These are phyloP conservation scores for Symbiodinium pilosum DNA, from an alignment of 73 alveolate species.

Conservation along the genomic window DNA sequence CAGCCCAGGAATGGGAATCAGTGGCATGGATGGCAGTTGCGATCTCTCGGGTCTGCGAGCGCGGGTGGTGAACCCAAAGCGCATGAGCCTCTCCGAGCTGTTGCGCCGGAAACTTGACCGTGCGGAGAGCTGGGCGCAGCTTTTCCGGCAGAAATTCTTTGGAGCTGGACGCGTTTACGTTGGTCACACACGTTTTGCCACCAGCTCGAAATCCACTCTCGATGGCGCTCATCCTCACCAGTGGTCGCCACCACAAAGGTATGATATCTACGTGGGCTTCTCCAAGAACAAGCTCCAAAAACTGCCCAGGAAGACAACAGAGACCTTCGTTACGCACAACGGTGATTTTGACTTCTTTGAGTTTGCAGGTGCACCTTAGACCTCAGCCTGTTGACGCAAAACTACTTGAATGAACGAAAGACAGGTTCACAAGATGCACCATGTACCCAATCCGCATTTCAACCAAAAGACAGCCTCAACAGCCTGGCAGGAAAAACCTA, in stretches of 20 bases:
- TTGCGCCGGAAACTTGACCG: neutral
- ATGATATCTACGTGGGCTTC: neutral
- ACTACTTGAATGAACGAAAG: too few species aligned
- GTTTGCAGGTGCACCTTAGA: conserved; percentile 52
- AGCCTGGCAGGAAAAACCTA: neutral
- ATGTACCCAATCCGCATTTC: neutral
- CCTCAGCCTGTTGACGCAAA: too few species aligned
- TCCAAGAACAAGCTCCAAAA: neutral
- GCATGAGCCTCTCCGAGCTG: conserved; percentile 8
- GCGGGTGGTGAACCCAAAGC: conserved; percentile 53
- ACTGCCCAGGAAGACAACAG: neutral
- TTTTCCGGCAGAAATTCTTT: neutral
- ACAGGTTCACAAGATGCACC: neutral
- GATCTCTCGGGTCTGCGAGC: conserved; percentile 22
- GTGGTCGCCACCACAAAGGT: conserved; percentile 38
- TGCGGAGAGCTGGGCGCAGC: conserved; percentile 34
- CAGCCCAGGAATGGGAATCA: too few species aligned
- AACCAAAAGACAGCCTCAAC: neutral
- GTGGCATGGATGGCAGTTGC: too few species aligned
- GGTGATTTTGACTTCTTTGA: conserved; percentile 80
- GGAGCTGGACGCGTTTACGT: conserved; percentile 48
- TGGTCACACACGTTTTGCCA: conserved; percentile 82
- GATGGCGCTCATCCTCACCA: conserved; percentile 55
- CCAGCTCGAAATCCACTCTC: conserved; percentile 51
- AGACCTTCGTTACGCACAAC: conserved; percentile 27